Base-by-base conservation (phyloP, 2,329 filamentous ascomycete species). In the Phyllosticta citrichinensis region DNA sequence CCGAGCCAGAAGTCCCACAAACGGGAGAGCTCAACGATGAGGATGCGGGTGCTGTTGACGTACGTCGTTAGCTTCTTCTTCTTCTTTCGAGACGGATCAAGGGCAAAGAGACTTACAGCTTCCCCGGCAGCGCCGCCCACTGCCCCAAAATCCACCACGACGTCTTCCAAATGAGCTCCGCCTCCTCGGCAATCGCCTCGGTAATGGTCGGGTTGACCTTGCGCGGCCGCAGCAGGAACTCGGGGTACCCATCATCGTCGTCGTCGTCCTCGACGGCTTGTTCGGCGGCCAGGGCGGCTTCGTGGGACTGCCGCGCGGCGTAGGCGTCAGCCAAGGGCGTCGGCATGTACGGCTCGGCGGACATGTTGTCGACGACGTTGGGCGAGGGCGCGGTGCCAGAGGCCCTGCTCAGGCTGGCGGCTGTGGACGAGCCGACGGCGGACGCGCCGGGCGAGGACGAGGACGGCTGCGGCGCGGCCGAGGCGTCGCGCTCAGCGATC, bases 101-200 rank as follows among this genome's bases (percentile, higher is more conserved):
- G 25, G 54, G 12, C 19, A n/a, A 33, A 17, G 54, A 40, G n/a
- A n/a, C 89, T 84, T 81, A 94, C 88, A 88, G 61, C 64, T 81
- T 81, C 54, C 74, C 78, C 0, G 92, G 92, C 55, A 91, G 77
- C 22, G 79, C 75, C 5, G 85, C 60, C 89, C 91, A 99, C 63
- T 83, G 82, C 65, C 73, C 80, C 9, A 94, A 24, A 1, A 97
- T 85, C 66, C 86, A 84, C 66, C 83, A 81, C 55, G 83, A 78
- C 0, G 85, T 86, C 62, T 80, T 78, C 68, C 79, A 82, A 12
- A 96, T 80, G 17, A 85, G 75, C 5, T 75, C 72, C 30, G 87
- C 73, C 73, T 97, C 93, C 0, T 80, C 73, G 65, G 79, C 76
- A 64, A 93, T 79, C 6, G 79, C 75, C 22, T 91, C 85, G 55